Evolutionary conservation across 192 early-diverging fungal species (phyloP).

Genomic region (Cetraspora pellucida): DNA sequence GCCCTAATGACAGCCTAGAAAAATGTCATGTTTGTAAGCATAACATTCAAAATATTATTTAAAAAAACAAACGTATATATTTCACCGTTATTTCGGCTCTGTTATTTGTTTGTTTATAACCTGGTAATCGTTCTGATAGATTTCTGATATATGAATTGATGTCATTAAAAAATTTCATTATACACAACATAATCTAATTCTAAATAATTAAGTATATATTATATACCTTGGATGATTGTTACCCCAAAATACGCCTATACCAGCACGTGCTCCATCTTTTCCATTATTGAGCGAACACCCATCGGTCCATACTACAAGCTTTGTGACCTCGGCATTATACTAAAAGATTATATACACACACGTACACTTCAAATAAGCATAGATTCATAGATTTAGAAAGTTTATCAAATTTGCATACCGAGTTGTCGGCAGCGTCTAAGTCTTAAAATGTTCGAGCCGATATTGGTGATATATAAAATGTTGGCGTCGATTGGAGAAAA

Average conservation of each 20-base stretch:
- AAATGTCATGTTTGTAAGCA: neutral
- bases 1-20: constrained; percentile 60
- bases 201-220: no score
- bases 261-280: constrained; percentile 61
- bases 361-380: neutral
- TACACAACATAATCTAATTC: no score
- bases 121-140: constrained; percentile 55
- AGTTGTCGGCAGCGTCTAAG: no score
- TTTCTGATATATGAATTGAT: constrained; percentile 49
- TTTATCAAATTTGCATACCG: no score
- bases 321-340: neutral
- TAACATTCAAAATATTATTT: neutral
- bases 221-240: constrained; percentile 61
- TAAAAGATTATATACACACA: neutral
- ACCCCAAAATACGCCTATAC: constrained; percentile 87
- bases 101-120: constrained; percentile 69
- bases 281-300: constrained; percentile 81
- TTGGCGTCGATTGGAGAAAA: no score
- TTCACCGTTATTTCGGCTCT: constrained; percentile 68
- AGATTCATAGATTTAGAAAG: neutral
- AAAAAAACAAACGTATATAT: neutral
- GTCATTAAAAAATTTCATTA: neutral
- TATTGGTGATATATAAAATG: no score
- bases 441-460: no score
- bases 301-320: constrained; percentile 74